These are phyloP conservation scores for Artemisia argyi DNA, from an alignment of 129 eudicot species.

Conservation along the genomic window DNA sequence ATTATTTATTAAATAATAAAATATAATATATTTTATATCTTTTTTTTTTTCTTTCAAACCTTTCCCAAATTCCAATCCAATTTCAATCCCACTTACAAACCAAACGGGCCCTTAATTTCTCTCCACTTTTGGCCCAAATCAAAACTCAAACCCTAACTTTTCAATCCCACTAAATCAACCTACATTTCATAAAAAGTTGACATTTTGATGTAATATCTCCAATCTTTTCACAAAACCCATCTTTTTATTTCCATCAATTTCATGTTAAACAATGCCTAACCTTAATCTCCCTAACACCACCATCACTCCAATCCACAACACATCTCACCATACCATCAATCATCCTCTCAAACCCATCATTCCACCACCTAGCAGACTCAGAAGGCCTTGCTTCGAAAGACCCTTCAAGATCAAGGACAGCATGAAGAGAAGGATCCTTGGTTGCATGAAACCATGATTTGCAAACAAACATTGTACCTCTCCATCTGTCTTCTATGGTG, in stretches of 20 bases:
- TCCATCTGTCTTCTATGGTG: conserved; percentile 67
- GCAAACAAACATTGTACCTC: conserved; percentile 69
- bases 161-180: too few species aligned
- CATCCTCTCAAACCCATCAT: conserved; percentile 53
- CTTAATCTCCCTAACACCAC: conserved; percentile 49
- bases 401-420: conserved; percentile 61
- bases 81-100: too few species aligned
- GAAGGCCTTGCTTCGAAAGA: conserved; percentile 49
- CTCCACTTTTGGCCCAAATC: too few species aligned
- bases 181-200: too few species aligned
- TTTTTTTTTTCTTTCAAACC: too few species aligned
- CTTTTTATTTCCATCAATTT: too few species aligned
- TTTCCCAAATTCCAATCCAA: too few species aligned
- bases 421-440: conserved; percentile 70
- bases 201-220: too few species aligned
- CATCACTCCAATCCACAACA: conserved; percentile 59
- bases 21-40: too few species aligned
- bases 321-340: conserved; percentile 70
- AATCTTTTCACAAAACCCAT: too few species aligned
- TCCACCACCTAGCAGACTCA: conserved; percentile 77
- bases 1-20: too few species aligned
- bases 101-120: conserved; percentile 15
- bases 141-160: too few species aligned
- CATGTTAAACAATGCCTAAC: conserved; percentile 89
- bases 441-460: conserved; percentile 74